These are phyloP conservation scores for Aspergillus ellipticus DNA, from an alignment of 495 filamentous ascomycete genomes.

Conservation along the genomic window DNA sequence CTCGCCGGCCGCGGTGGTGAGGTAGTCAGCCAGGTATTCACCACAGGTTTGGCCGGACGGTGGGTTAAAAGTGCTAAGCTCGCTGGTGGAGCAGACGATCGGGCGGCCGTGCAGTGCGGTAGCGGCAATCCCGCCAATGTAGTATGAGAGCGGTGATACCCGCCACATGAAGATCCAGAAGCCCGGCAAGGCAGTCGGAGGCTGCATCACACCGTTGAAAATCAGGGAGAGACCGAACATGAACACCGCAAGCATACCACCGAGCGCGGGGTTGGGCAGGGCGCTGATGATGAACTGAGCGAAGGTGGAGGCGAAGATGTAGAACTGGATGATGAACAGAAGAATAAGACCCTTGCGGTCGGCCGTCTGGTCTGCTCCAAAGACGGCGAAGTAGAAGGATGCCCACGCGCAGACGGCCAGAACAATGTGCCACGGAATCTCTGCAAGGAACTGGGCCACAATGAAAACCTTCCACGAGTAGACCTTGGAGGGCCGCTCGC, in stretches of 20 bases:
- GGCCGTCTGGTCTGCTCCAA: background rate
- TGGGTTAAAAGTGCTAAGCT: conserved; percentile 52
- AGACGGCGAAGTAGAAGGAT: background rate
- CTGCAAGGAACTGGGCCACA: conserved; percentile 72
- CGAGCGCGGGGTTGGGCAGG: background rate
- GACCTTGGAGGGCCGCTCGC: conserved; percentile 43
- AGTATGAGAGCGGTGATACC: background rate
- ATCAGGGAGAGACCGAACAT: conserved; percentile 57
- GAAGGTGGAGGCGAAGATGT: background rate
- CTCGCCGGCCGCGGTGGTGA: conserved; percentile 41
- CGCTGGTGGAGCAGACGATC: conserved; percentile 51
- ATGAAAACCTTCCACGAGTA: conserved; percentile 59
- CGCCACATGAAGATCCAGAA: conserved; percentile 60
- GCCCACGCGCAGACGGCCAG: background rate
- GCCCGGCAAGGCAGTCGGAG: conserved; percentile 65
- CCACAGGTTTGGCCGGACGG: conserved; percentile 47
- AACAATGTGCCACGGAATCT: conserved; percentile 58
- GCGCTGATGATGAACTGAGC: background rate
- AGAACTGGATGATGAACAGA: background rate
- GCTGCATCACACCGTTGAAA: conserved; percentile 82
- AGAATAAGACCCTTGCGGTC: background rate
- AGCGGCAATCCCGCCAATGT: conserved; percentile 69
- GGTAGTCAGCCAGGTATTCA: conserved; percentile 52
- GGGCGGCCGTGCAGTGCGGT: conserved; percentile 51
- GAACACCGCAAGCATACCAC: conserved; percentile 45